Evolutionary conservation across 306 rosid species (phyloP), one percentile per base, ranked within the genome.

Genomic region (Cucumis hystrix): DNA sequence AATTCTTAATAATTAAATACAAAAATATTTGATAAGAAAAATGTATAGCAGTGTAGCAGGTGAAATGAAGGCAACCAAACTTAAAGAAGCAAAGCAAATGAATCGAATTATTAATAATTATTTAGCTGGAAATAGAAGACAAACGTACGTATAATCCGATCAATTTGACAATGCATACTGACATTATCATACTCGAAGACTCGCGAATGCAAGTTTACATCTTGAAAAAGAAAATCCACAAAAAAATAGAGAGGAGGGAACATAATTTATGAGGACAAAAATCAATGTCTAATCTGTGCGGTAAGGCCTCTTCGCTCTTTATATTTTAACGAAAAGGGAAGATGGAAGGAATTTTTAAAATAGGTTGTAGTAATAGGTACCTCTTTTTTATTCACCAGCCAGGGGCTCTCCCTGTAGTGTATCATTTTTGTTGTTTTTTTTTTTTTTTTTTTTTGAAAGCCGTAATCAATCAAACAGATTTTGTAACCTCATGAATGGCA

Each of bases 401-500:
- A 39, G 72, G 11, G 56, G 20, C 6, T 21, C 18, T 40, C 9
- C 75, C 9, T 28, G 56, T 41, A 6, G 55, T 12, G 47, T 40
- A 47, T 47, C 54, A 12, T 2, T 10, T 20, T 10, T n/a, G n/a
- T n/a, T n/a, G n/a, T n/a, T 23, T 23, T 23, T 23, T 23, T 23
- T 23, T 23, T 0, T 0, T 23, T 23, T 23, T 23, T 1, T 23
- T 23, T 43, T 43, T 69, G 57, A 7, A 4, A 47, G 39, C 72
- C 16, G 20, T 68, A 77, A 78, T 80, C 87, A 87, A 0, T 51
- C 2, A 55, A 54, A 82, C 59, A 66, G 90, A 90, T 82, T 89
- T 90, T 69, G 97, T 87, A 60, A 95, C 90, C 86, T 89, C 96
- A n/a, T 95, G 86, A 82, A 95, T 90, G 52, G 98, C 97, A 52